Percentiles rank a stretch among this genome's conserved stretches.
Evolutionary conservation across 1,139 yeast species (phyloP).

Genomic region (Ashbya aceris): DNA sequence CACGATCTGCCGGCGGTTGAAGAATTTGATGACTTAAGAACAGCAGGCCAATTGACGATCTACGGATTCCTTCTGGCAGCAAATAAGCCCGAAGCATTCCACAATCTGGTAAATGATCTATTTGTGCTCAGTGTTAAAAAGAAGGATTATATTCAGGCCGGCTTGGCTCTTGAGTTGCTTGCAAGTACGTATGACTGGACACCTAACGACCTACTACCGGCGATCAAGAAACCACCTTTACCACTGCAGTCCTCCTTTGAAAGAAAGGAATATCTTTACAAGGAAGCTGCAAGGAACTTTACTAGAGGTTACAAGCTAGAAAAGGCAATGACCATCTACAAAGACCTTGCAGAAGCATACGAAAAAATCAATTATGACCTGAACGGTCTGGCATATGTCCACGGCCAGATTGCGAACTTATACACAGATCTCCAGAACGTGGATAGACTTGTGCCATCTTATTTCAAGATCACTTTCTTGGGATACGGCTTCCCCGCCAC

Average conservation of each 20-base stretch:
- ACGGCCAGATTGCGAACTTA: conserved; percentile 56
- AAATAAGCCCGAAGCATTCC: conserved; percentile 71
- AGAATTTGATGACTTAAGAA: conserved; percentile 81
- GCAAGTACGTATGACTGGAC: conserved; percentile 78
- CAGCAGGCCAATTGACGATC: conserved; percentile 69
- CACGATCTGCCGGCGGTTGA: conserved; percentile 70
- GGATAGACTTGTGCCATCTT: conserved; percentile 69
- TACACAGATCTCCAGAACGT: conserved; percentile 61
- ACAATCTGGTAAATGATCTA: conserved; percentile 67
- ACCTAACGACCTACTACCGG: conserved; percentile 46
- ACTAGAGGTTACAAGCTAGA: conserved; percentile 66
- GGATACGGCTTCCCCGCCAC: conserved; percentile 82
- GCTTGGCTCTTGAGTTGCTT: conserved; percentile 65
- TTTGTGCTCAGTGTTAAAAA: conserved; percentile 55
- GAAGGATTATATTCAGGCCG: conserved; percentile 71
- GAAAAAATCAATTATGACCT: conserved; percentile 68
- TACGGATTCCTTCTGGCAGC: conserved; percentile 72
- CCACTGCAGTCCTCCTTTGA: conserved; percentile 77
- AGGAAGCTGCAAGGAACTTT: conserved; percentile 64
- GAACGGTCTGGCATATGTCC: conserved; percentile 66
- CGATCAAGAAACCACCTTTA: conserved; percentile 57
- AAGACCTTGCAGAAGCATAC: conserved; percentile 69
- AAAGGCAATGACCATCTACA: conserved; percentile 68
- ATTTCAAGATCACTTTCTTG: conserved; percentile 69
- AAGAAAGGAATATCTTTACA: conserved; percentile 65